phyloP scores from a whole-genome alignment of 805 yeast species.

The Wickerhamiella shivajii region DNA sequence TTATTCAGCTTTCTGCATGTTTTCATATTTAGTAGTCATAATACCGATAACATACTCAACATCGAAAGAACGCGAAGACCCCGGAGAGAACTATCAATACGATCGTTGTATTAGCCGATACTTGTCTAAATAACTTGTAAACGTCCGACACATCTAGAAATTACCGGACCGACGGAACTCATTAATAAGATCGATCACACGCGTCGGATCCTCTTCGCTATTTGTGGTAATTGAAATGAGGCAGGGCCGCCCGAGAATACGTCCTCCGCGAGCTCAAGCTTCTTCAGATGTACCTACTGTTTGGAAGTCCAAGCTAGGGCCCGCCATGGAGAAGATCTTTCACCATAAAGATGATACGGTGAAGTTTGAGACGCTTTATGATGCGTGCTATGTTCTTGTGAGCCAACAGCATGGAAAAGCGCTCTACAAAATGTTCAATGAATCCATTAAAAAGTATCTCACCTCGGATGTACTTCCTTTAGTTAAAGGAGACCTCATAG shows the following conservation, averaged over 20 bases:
- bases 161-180: too few species aligned
- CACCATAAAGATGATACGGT: slow-evolving; percentile 4
- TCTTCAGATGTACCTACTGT: slow-evolving; percentile 12
- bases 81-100: too few species aligned
- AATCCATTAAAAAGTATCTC: slow-evolving; percentile 9
- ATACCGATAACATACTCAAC: too few species aligned
- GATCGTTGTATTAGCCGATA: too few species aligned
- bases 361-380: slow-evolving; percentile 14
- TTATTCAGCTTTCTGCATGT: too few species aligned
- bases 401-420: slow-evolving; percentile 16
- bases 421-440: slow-evolving; percentile 12
- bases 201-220: too few species aligned
- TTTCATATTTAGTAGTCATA: too few species aligned
- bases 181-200: too few species aligned
- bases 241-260: slow-evolving; percentile 13
- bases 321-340: slow-evolving; percentile 15
- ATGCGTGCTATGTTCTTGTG: slow-evolving; percentile 16
- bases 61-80: too few species aligned
- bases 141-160: too few species aligned
- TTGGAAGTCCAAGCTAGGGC: slow-evolving; percentile 15
- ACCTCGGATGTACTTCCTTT: neutral
- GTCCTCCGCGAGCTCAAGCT: slow-evolving; percentile 14
- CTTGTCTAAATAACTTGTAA: too few species aligned
- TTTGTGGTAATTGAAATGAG: too few species aligned
- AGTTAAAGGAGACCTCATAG: slow-evolving; percentile 8